Base-by-base conservation (phyloP, 345 rosid species). In the Erysimum cheiranthoides region DNA sequence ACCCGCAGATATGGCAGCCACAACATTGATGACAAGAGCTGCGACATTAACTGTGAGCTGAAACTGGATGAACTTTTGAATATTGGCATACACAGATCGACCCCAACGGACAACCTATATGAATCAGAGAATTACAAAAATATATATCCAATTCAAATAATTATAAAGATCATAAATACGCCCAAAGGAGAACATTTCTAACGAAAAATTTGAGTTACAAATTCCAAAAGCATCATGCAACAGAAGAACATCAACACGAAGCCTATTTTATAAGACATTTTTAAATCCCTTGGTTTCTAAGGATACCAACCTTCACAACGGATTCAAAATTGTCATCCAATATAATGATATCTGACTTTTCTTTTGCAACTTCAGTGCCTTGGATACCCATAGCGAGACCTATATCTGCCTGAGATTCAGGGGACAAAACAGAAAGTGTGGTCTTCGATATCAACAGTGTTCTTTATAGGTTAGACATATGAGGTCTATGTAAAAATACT, bases 351-450 rank as follows among this genome's bases (percentile, higher is more conserved):
- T 95, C 99, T 1, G 99, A 95, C 83, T 88, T 95, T 84, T 95
- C 99, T 71, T 95, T 95, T 2, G 99, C 99, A 53, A 95, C 99
- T 84, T 95, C 99, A 2, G 99, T 95, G 65, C 99, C 99, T 84
- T 85, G 88, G 70, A 95, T 95, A 73, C 99, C 99, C 99, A 95
- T 95, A 39, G 99, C 79, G 65, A 95, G 96, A 77, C 99, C 99
- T 66, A 95, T 89, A 79, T 95, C 98, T 11, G 99, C 99, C 99
- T 96, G 91, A 61, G 68, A 51, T 52, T 70, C 21, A 61, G 45
- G 14, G 8, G 69, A 39, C n/a, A 58, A 38, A 49, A 73, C 28
- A 61, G 38, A 53, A 68, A 43, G 1, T 25, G 40, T 53, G 50
- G 18, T 67, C n/a, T 50, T 42, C 50, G 27, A 67, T 36, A 59